These are phyloP conservation scores for Trametes meyenii DNA, from an alignment of 768 basidiomycete species.

Conservation along the genomic window DNA sequence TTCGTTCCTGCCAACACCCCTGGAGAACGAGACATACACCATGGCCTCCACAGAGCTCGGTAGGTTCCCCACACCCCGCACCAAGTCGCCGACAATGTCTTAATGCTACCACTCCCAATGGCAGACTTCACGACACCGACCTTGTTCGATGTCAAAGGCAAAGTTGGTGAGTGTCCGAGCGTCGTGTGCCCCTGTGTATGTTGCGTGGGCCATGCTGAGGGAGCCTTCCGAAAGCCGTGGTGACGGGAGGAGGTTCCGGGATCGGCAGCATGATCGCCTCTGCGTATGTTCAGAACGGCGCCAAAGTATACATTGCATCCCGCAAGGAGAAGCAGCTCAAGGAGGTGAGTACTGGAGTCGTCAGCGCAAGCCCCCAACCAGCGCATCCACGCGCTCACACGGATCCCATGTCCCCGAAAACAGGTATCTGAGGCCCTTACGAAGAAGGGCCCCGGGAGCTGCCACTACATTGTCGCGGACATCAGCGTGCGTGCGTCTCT, in stretches of 20 bases:
- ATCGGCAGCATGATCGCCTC: constrained; percentile 85
- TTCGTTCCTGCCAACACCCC: neutral
- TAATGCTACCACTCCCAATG: neutral
- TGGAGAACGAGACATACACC: neutral
- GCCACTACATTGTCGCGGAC: constrained; percentile 76
- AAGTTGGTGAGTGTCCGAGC: constrained; percentile 53
- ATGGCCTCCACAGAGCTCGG: constrained; percentile 1
- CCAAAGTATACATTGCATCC: constrained; percentile 87
- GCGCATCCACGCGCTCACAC: neutral
- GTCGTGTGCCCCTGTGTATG: neutral
- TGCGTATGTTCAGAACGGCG: constrained; percentile 83
- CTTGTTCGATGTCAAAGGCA: constrained; percentile 68
- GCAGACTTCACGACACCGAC: constrained; percentile 55
- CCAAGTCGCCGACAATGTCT: neutral
- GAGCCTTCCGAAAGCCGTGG: constrained; percentile 51
- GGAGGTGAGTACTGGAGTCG: constrained; percentile 61
- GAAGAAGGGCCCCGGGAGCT: constrained; percentile 58
- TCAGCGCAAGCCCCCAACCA: neutral
- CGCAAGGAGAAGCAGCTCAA: constrained; percentile 79
- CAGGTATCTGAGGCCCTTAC: constrained; percentile 56
- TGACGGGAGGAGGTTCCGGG: constrained; percentile 84
- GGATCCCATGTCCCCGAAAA: constrained; percentile 41
- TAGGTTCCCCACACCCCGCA: neutral
- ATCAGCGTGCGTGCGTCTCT: constrained; percentile 57
- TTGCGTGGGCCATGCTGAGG: neutral